Evolutionary conservation across 257 asterid genomes (phyloP), one percentile per base, ranked within the genome.

Genomic region (Primulina eburnea): DNA sequence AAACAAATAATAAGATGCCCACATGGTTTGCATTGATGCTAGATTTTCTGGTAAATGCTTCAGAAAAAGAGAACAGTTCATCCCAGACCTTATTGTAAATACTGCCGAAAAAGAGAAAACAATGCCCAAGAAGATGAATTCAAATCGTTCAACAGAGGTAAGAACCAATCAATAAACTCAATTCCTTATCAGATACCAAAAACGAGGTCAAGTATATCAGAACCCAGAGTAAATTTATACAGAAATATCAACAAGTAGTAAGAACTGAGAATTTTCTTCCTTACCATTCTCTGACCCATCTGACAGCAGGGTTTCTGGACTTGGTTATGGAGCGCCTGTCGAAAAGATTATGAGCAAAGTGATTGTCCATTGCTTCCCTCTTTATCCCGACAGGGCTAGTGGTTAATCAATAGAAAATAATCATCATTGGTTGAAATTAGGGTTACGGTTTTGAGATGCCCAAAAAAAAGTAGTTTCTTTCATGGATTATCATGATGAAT

Each of bases 221-320:
- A 50, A 71, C 26, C 57, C 20, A 10, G 60, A 11, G 26, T 10
- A 29, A 38, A 0, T 30, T 18, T n/a, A 28, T 4, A 24, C 16
- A 50, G 21, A 26, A 16, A 32, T 2, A 18, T 3, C 10, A 53
- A 50, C 34, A 52, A 55, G 11, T 9, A 17, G 37, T 8, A 37
- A 7, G 2, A 47, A 37, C 26, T 7, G 28, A 0, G 17, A 5
- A 1, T 1, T 60, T 30, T 71, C 20, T 24, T 62, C 6, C 7
- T 65, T 87, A 93, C 98, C 98, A 93, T 82, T 93, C 92, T 70
- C 84, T 93, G 73, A 82, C 58, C 98, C 98, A 93, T 76, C 84
- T 90, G 71, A 81, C 88, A 16, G 96, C 75, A 30, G 95, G 90
- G 74, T 83, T 72, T 70, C 73, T 87, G 61, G 98, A 90, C 81